Evolutionary conservation across 352 stramenopile species (phyloP).

Genomic region (Blastocystis sp.): DNA sequence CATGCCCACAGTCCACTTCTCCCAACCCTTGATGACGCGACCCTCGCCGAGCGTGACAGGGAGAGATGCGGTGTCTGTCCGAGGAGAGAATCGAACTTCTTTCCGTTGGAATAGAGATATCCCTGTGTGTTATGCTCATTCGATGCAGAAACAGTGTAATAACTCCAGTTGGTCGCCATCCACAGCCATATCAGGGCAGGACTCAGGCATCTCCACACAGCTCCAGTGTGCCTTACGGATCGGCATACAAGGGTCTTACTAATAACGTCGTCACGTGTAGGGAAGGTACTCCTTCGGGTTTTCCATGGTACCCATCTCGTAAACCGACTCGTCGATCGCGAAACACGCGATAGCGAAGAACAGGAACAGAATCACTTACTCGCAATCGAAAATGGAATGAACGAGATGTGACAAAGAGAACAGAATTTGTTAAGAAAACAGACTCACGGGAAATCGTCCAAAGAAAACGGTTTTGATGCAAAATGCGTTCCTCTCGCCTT

Average conservation of each 20-base stretch:
- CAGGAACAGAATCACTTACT: conserved; percentile 15
- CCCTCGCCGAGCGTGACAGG: conserved; percentile 72
- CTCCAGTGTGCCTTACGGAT: neutral
- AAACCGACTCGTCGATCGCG: conserved; percentile 18
- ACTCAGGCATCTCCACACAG: conserved; percentile 54
- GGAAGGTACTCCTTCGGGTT: conserved; percentile 62
- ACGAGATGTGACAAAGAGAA: neutral
- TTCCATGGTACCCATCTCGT: conserved; percentile 43
- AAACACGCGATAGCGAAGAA: neutral
- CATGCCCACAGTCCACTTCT: conserved; percentile 71
- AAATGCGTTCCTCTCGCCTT: neutral
- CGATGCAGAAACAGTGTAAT: conserved; percentile 50
- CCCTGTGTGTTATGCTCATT: neutral
- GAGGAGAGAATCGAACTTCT: conserved; percentile 74
- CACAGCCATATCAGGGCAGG: conserved; percentile 52
- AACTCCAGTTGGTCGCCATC: conserved; percentile 57
- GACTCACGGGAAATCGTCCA: neutral
- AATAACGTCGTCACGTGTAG: conserved; percentile 66
- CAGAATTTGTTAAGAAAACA: neutral
- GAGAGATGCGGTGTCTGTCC: conserved; percentile 72
- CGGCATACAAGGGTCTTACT: conserved; percentile 56
- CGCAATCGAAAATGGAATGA: neutral
- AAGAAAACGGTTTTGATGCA: neutral
- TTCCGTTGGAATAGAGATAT: conserved; percentile 72
- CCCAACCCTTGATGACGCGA: conserved; percentile 72